Base-by-base conservation (phyloP, 148 eudicot genomes). In the Rhododendron williamsianum region DNA sequence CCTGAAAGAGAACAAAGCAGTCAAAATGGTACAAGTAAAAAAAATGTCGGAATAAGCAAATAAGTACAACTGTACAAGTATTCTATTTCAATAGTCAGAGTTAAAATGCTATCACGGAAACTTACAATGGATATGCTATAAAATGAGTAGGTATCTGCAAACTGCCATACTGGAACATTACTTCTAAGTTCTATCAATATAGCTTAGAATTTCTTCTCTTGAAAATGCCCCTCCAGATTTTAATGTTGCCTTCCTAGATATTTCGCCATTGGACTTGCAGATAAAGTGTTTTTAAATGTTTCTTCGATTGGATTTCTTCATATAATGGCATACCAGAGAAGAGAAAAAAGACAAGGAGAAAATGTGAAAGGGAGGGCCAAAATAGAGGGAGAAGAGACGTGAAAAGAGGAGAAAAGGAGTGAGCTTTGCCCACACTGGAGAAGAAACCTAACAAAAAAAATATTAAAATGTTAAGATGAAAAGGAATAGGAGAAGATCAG, bases 1-100 rank as follows among this genome's bases (percentile, higher is more conserved):
- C 98, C 98, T 97, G 93, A 69, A 83, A 87, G 56, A 87, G 48
- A 69, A 36, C 69, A 86, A 82, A 33, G 63, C 9, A 19, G 48
- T 25, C 77, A 80, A 85, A 9, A 15, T 19, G 36, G 1, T 27
- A 48, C 15, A 15, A 43, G 25, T 43, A 63, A 19, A 48, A 46
- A 46, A 9, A 67, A 21, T 27, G 30, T 78, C 9, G 3, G 73
- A 67, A 25, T 46, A 80, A 30, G 82, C 23, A 35, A 52, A 33
- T 3, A 54, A 56, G n/a, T 54, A 81, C 25, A 6, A 43, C 69
- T 18, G 65, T 6, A 58, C 65, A 58, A 21, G 8, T 33, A 74
- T 38, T 6, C 25, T 7, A 74, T 36, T 71, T 18, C 78, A 38
- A 35, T 7, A 48, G 78, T 35, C 11, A 16, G n/a, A 38, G 78